Evolutionary conservation across 2,329 filamentous ascomycete species (phyloP).

Genomic region (Chaetothyriales sp.): DNA sequence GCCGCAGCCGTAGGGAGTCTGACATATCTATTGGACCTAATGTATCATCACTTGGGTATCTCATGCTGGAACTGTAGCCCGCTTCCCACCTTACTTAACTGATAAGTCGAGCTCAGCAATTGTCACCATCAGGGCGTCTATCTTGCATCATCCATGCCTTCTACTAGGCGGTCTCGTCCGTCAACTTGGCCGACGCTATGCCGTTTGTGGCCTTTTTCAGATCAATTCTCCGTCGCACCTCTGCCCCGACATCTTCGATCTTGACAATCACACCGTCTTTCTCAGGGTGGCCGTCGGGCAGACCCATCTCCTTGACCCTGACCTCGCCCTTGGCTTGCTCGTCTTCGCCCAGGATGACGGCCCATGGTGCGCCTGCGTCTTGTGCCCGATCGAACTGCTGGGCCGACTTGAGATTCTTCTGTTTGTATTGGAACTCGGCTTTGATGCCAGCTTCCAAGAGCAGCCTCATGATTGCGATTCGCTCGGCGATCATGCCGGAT

Average conservation of each 20-base stretch:
- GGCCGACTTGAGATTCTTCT: constrained; percentile 62
- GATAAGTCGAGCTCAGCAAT: too few relatives aligned
- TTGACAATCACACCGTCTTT: constrained; percentile 74
- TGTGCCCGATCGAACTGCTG: constrained; percentile 89
- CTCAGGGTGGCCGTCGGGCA: constrained; percentile 70
- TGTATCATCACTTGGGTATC: neutral
- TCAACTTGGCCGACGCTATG: neutral
- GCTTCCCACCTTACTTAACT: too few relatives aligned
- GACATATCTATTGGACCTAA: neutral
- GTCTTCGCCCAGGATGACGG: constrained; percentile 80
- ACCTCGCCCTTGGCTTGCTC: constrained; percentile 73
- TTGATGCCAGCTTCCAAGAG: constrained; percentile 85
- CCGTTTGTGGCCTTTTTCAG: neutral
- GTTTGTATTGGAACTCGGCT: constrained; percentile 78
- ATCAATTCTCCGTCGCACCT: neutral
- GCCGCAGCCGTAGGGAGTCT: too few relatives aligned
- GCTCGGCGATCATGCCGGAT: constrained; percentile 64
- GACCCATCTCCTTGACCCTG: constrained; percentile 73
- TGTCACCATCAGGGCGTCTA: too few relatives aligned
- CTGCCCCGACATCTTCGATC: constrained; percentile 24
- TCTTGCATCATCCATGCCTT: neutral
- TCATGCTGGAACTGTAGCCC: neutral
- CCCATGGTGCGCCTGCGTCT: constrained; percentile 63
- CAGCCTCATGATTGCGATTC: constrained; percentile 62
- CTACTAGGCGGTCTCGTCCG: neutral